Evolutionary conservation across 2,329 filamentous ascomycete species (phyloP).

Genomic region (Cadophora luteo-olivacea): DNA sequence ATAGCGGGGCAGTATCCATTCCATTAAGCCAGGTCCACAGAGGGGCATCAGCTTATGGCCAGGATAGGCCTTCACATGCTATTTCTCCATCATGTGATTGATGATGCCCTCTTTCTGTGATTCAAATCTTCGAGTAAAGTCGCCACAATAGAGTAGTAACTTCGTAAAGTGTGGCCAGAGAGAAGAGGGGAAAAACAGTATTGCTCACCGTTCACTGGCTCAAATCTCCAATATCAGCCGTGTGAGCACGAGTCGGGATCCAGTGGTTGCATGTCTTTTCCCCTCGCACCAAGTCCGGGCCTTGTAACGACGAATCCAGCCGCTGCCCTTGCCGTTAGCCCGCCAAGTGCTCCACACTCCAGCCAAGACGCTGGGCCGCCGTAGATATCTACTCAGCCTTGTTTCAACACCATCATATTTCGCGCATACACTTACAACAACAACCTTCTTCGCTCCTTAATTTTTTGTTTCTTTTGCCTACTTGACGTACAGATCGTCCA

Average conservation of each 20-base stretch:
- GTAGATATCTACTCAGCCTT: slow-evolving; percentile 18
- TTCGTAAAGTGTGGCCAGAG: not conserved
- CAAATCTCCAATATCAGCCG: slow-evolving; percentile 4
- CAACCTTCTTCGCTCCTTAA: slow-evolving; percentile 1
- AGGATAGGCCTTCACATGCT: slow-evolving; percentile 12
- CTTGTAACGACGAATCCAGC: slow-evolving; percentile 10
- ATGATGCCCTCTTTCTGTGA: not conserved
- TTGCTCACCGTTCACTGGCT: not conserved
- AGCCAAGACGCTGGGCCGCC: slow-evolving; percentile 14
- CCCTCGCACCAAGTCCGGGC: slow-evolving; percentile 9
- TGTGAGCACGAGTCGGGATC: slow-evolving; percentile 12
- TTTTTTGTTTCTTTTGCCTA: not conserved
- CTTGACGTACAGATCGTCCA: not conserved
- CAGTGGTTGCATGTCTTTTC: slow-evolving; percentile 1
- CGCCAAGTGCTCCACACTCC: slow-evolving; percentile 14
- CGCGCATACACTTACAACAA: slow-evolving; percentile 14
- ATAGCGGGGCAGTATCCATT: slow-evolving; percentile 6
- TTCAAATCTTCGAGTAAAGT: not conserved
- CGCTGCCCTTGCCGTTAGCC: not conserved
- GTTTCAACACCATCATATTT: slow-evolving; percentile 19
- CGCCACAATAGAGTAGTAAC: not conserved
- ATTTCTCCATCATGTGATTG: not conserved
- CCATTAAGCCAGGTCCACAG: not conserved
- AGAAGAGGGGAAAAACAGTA: not conserved
- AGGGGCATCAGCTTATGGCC: slow-evolving; percentile 12